Conservation (phyloP, 208 protist genomes). For the Angomonas ambiguus region DNA sequence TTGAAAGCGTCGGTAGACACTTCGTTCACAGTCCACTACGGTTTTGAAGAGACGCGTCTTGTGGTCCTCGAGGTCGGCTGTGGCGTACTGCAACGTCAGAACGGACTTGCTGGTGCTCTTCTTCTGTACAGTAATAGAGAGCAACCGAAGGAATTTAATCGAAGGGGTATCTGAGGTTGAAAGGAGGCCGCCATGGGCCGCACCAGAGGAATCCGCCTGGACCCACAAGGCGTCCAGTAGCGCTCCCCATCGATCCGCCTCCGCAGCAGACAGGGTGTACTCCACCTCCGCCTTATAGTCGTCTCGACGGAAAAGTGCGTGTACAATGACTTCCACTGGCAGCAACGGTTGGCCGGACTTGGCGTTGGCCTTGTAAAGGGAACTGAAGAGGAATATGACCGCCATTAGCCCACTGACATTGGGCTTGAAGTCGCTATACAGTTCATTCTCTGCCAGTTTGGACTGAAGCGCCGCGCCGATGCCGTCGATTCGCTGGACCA, state of each 20-base stretch:
- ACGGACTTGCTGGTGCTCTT: neutral
- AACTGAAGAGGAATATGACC: conserved; percentile 23
- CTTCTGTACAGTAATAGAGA: conserved; percentile 25
- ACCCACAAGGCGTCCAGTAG: conserved; percentile 75
- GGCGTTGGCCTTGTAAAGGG: conserved; percentile 7
- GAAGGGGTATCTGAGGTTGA: neutral
- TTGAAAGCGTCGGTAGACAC: conserved; percentile 31
- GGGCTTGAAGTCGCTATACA: conserved; percentile 10
- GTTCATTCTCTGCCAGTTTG: conserved; percentile 2
- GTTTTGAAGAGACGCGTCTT: conserved; percentile 1
- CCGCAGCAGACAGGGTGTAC: conserved; percentile 27
- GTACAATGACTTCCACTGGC: conserved; percentile 25
- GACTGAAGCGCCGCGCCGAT: conserved; percentile 20
- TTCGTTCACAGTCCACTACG: conserved; percentile 14
- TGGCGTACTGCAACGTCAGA: conserved; percentile 17
- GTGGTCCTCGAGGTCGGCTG: neutral
- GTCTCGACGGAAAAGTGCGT: conserved; percentile 22
- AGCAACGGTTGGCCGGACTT: conserved; percentile 8
- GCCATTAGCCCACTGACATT: conserved; percentile 22
- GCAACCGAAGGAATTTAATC: conserved; percentile 41
- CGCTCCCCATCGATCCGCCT: conserved; percentile 44
- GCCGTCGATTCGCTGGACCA: conserved; percentile 15
- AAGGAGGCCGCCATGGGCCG: conserved; percentile 46
- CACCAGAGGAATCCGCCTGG: conserved; percentile 47
- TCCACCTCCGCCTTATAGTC: conserved; percentile 22